Evolutionary conservation across 2,329 filamentous ascomycete genomes (phyloP).

Genomic region (Beauveria scarabaeidicola): DNA sequence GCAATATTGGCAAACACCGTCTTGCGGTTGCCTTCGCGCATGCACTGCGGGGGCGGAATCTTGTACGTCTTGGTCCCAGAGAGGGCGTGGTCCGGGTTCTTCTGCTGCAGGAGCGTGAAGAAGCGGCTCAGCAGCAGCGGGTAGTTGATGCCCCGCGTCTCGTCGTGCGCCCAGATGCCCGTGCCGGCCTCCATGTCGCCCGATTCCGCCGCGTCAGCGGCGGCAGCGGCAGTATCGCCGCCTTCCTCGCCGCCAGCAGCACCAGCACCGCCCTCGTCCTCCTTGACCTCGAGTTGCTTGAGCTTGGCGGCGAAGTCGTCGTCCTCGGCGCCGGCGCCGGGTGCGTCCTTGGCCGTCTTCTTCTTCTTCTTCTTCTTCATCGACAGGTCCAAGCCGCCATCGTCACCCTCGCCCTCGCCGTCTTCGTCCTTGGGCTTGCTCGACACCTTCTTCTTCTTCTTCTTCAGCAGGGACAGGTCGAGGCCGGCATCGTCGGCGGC

Average conservation of each 20-base stretch:
- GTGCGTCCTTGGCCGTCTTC: slow-evolving; percentile 43
- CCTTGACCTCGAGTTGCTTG: slow-evolving; percentile 56
- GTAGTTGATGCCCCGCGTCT: slow-evolving; percentile 72
- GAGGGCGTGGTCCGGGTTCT: slow-evolving; percentile 91
- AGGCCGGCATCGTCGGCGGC: slow-evolving; percentile 43
- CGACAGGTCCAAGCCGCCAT: slow-evolving; percentile 46
- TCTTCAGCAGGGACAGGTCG: slow-evolving; percentile 64
- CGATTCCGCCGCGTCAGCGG: slow-evolving; percentile 34
- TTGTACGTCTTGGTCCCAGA: slow-evolving; percentile 93
- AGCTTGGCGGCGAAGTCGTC: slow-evolving; percentile 54
- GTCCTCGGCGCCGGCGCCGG: slow-evolving; percentile 40
- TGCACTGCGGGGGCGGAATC: slow-evolving; percentile 95
- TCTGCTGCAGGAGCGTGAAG: slow-evolving; percentile 88
- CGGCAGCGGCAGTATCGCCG: slow-evolving; percentile 44
- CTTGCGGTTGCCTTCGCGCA: slow-evolving; percentile 99
- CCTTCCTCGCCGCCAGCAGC: slow-evolving; percentile 46
- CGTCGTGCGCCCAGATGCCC: slow-evolving; percentile 81
- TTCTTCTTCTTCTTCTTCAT: slow-evolving; percentile 63
- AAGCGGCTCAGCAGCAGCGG: slow-evolving; percentile 80
- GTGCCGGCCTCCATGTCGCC: slow-evolving; percentile 79
- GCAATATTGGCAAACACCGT: slow-evolving; percentile 99
- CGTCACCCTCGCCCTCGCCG: slow-evolving; percentile 34
- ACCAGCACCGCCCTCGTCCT: slow-evolving; percentile 45
- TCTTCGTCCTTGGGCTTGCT: slow-evolving; percentile 37
- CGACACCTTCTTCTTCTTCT: slow-evolving; percentile 63